These are phyloP conservation scores for Arachnomyces sp. DNA, from an alignment of 2,329 filamentous ascomycete species.

Conservation along the genomic window DNA sequence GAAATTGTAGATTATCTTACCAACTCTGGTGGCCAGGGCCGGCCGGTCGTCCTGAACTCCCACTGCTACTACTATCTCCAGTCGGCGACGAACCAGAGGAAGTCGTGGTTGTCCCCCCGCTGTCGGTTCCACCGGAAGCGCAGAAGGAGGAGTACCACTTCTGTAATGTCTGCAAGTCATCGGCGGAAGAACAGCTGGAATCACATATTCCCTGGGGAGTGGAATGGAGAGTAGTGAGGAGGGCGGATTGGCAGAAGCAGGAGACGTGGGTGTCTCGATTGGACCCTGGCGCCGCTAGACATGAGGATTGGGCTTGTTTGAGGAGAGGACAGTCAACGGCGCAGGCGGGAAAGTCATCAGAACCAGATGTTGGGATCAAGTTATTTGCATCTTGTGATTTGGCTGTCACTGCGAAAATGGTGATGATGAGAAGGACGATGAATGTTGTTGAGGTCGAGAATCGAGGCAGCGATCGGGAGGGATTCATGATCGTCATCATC, in stretches of 20 bases:
- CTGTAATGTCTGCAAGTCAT: constrained; percentile 52
- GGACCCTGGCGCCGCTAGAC: constrained; percentile 49
- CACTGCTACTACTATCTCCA: background rate
- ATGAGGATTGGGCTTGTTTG: constrained; percentile 63
- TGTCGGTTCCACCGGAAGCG: constrained; percentile 34
- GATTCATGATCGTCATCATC: no score
- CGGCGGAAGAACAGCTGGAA: constrained; percentile 45
- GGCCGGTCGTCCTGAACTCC: no score
- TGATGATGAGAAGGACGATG: constrained; percentile 16
- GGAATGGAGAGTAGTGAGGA: constrained; percentile 52
- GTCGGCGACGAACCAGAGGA: background rate
- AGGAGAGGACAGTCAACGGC: constrained; percentile 53
- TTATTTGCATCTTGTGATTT: constrained; percentile 17
- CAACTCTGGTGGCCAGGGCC: constrained; percentile 6
- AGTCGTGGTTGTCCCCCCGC: no score
- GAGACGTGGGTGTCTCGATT: constrained; percentile 50
- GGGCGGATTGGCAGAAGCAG: constrained; percentile 65
- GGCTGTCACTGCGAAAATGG: constrained; percentile 13
- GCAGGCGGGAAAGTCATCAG: constrained; percentile 53
- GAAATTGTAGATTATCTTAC: constrained; percentile 11
- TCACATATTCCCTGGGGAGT: constrained; percentile 57
- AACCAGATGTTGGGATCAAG: constrained; percentile 30
- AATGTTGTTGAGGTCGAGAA: no score
- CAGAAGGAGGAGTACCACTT: constrained; percentile 67
- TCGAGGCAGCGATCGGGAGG: no score